Evolutionary conservation across 1,139 yeast genomes (phyloP), one percentile per base, ranked within the genome.

Genomic region (Kodamaea fungicola): DNA sequence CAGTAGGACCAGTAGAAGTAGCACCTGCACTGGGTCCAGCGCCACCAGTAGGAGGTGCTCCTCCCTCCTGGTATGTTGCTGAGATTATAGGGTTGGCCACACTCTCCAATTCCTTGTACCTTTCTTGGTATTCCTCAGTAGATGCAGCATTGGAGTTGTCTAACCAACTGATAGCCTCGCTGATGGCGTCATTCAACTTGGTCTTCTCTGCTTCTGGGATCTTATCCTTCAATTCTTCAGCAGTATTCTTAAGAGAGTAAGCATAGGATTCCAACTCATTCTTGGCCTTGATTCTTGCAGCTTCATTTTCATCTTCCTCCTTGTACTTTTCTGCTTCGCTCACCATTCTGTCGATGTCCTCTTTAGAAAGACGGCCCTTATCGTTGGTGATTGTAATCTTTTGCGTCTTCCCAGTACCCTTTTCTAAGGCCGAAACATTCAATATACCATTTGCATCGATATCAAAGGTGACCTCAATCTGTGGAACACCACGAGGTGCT

Each of bases 261-360:
- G 95, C 92, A 64, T 87, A 89, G 62, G 88, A 83, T 71, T 90
- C 97, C 55, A 90, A 78, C 38, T 78, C 76, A 70, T 88, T 89
- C 75, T 89, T 86, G 47, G 95, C 74, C 45, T 52, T 48, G 57
- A 83, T 78, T 74, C 94, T 84, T 45, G 78, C 68, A 54, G 90
- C 75, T 71, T 85, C 92, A 72, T 78, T 77, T 62, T 83, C 92
- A 62, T 85, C 95, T 65, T 83, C 88, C 50, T 80, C 89, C 73
- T 82, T 83, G 77, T 73, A 83, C 71, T 81, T 82, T 71, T 83
- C 90, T 49, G 90, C 90, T 38, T 56, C 59, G 28, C 41, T 49
- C 25, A 55, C 61, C 61, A 56, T 55, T 50, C 55, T 53, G 33
- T 55, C 60, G 28, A 56, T 55, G 23, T 55, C 58, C 31, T 56